Evolutionary conservation across 2,329 filamentous ascomycete species (phyloP), one percentile per base, ranked within the genome.

Genomic region (Epichloe gansuensis): DNA sequence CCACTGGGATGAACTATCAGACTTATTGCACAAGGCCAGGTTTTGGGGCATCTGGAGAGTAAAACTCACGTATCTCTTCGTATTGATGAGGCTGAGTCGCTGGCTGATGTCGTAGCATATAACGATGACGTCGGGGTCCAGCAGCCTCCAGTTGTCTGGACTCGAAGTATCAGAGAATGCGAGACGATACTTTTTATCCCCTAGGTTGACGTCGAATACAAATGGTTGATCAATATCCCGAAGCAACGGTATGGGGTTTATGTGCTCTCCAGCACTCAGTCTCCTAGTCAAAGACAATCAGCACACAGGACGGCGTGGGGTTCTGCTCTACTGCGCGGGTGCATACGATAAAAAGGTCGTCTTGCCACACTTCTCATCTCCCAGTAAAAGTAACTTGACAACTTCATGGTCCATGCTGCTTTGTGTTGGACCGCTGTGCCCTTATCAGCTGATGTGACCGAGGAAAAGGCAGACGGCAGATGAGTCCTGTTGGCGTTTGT

Each of bases 21-120:
- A 12, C n/a, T 6, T 38, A 27, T 12, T 34, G 41, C 6, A 45
- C 52, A 39, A 53, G 50, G 41, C 47, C 53, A 8, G 52, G 47
- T 49, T 31, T 48, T 9, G 54, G 15, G 31, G 50, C 38, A 25
- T 31, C 27, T 31, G 31, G 34, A 40, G 23, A 34, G 17, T 1
- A 11, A 36, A 15, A 70, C 75, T 56, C 54, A 82, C 79, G 59
- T 75, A 66, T 65, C 72, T 67, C 61, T 78, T 73, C 68, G 81
- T 71, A 59, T 81, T 78, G 58, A 80, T 73, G 50, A 83, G 71
- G 58, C 72, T 80, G 43, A 76, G 61, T 42, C 80, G 71, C 55
- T 76, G 74, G 63, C 75, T 77, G 59, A 83, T 80, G 59, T 82
- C 79, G 59, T 78, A 83, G 64, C 80, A 82, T 53, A 82, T 65